Conservation (phyloP, 108 stramenopile species). For the Cyclotella atomus region DNA sequence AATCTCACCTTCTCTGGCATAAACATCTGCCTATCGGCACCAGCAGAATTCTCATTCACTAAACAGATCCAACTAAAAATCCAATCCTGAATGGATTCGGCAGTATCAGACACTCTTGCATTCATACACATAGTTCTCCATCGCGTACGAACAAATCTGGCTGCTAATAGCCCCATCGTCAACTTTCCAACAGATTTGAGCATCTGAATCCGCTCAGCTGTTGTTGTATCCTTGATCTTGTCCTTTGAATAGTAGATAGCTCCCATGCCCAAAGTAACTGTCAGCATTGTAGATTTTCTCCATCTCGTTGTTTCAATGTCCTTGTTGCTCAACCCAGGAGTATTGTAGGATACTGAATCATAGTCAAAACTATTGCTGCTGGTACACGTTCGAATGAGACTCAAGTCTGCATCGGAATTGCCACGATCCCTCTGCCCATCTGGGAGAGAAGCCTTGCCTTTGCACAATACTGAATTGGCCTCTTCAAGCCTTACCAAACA, state of each 20-base stretch:
- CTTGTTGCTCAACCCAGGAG: not conserved
- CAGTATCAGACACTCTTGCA: constrained; percentile 57
- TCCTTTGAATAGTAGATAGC: not conserved
- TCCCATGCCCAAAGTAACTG: constrained; percentile 21
- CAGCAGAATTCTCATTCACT: constrained; percentile 27
- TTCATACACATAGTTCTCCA: constrained; percentile 64
- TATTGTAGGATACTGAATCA: not conserved
- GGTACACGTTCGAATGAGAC: constrained; percentile 7
- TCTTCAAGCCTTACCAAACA: constrained; percentile 78
- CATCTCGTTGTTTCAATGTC: not conserved
- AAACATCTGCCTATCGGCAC: constrained; percentile 18
- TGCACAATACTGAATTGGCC: constrained; percentile 60
- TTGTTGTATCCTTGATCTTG: not conserved
- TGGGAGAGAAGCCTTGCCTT: constrained; percentile 13
- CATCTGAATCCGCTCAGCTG: constrained; percentile 18
- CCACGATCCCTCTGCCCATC: constrained; percentile 7
- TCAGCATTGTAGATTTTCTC: constrained; percentile 6
- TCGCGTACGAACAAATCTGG: constrained; percentile 20
- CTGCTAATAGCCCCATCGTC: constrained; percentile 19
- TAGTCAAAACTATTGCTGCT: constrained; percentile 18
- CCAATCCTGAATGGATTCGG: constrained; percentile 64
- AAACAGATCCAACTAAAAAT: constrained; percentile 44
- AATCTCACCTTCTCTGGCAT: constrained; percentile 50
- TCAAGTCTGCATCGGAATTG: constrained; percentile 22
- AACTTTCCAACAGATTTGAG: constrained; percentile 31